Evolutionary conservation across 1,284 basidiomycete species (phyloP), one percentile per base, ranked within the genome.

Genomic region (Cryptococcus sp.): DNA sequence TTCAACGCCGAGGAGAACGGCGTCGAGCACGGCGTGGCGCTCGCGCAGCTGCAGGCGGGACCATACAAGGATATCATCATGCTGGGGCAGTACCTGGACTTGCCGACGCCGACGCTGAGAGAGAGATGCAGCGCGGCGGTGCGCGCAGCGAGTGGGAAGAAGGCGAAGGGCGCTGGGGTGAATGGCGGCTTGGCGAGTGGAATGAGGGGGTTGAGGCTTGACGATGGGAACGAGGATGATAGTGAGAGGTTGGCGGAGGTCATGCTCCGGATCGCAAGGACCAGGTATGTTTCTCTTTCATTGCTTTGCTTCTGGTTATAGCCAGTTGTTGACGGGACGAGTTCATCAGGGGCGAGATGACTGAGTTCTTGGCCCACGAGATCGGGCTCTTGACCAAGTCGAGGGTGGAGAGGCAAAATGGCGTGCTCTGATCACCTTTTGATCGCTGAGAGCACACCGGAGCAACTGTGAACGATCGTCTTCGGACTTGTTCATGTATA

Each of bases 1-100:
- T 77, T 76, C 66, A 77, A 77, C 57, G 75, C 77, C 9, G 56
- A 59, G 4, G 76, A 77, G 42, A 60, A 63, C 20, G 70, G 70
- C 3, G 52, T 64, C 2, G 75, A 76, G 59, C 69, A 75, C 54
- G 76, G 75, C 13, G 68, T 78, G 3, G 74, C 75, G 1, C 23
- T 71, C n/a, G 16, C 50, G 16, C 45, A 53, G 37, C 66, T 78
- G 16, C 70, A 76, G 48, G 47, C 55, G 1, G 71, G 71, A 4
- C 56, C 56, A 1, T 78, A 77, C 63, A 66, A 68, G 33, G 75
- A 77, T 52, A 62, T 78, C 33, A 60, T 78, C 52, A 68, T 76
- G 59, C 55, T 77, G 4, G 76, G 73, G 3, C 75, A 78, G 57
- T 75, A 73, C 48, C 60, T 76, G 18, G 76, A 77, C 59, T 59